Conservation (phyloP, 441 rosid species). For the Croton laevigatus region DNA sequence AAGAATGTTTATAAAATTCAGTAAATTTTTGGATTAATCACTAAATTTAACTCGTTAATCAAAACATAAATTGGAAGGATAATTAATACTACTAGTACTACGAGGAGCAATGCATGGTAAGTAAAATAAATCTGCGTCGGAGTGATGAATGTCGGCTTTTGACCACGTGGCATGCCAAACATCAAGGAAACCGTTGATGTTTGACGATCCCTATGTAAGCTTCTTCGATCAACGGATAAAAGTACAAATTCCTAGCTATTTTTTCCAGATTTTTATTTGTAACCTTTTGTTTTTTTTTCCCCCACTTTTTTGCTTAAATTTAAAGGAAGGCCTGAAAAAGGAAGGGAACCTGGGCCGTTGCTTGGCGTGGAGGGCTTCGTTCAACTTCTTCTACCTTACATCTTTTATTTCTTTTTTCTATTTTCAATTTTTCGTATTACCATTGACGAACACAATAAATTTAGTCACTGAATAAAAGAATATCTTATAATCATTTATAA, state of each 20-base stretch:
- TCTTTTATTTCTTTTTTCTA: background rate
- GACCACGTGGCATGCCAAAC: constrained; percentile 32
- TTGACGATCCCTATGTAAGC: constrained; percentile 22
- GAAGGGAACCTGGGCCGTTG: constrained; percentile 38
- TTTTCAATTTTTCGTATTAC: background rate
- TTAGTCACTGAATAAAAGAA: too few species aligned
- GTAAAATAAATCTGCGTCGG: background rate
- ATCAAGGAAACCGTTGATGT: constrained; percentile 18
- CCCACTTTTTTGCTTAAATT: constrained; percentile 33
- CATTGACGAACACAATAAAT: too few species aligned
- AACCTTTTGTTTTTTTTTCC: background rate
- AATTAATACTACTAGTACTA: too few species aligned
- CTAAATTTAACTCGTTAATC: too few species aligned
- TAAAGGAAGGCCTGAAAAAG: constrained; percentile 44
- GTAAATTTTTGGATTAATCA: too few species aligned
- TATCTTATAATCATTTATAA: too few species aligned
- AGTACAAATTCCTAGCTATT: constrained; percentile 3
- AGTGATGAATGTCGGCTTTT: constrained; percentile 7
- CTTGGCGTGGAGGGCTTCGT: constrained; percentile 46
- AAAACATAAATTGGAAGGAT: too few species aligned
- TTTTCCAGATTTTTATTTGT: background rate
- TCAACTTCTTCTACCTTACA: background rate
- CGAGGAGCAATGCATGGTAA: too few species aligned
- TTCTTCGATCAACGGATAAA: constrained; percentile 25
- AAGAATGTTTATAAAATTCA: too few species aligned